phyloP scores from a whole-genome alignment of 2,329 filamentous ascomycete genomes.

The Aspergillus neotritici region DNA sequence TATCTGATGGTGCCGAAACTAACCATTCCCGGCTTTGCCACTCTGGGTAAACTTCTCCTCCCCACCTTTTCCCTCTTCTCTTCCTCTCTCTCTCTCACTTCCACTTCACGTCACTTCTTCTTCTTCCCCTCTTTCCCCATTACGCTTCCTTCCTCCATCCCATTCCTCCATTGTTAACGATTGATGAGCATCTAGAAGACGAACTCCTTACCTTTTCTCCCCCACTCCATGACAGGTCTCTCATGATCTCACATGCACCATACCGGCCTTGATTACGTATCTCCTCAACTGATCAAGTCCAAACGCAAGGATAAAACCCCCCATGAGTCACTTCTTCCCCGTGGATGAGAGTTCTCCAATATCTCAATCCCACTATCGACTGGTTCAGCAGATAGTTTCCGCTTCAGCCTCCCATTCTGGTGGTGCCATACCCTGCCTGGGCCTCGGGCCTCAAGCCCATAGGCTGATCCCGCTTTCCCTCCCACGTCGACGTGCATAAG shows the following conservation, averaged over 20 bases:
- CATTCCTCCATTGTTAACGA: too few relatives aligned
- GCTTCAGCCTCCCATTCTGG: constrained; percentile 8
- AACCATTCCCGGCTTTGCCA: constrained; percentile 11
- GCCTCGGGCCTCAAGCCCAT: constrained; percentile 21
- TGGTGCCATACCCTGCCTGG: constrained; percentile 16
- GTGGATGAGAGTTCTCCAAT: not conserved
- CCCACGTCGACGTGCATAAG: constrained; percentile 30
- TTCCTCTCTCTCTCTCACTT: constrained; percentile 5
- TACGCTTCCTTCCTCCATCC: too few relatives aligned
- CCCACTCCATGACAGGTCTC: too few relatives aligned
- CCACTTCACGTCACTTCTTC: constrained; percentile 3
- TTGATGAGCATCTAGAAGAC: too few relatives aligned
- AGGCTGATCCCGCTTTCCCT: constrained; percentile 18
- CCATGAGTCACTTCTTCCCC: not conserved
- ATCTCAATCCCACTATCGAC: not conserved
- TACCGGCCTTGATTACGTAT: not conserved
- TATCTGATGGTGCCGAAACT: too few relatives aligned
- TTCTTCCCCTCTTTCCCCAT: not conserved
- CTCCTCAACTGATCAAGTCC: not conserved
- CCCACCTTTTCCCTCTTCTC: constrained; percentile 7
- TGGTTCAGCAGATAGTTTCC: not conserved
- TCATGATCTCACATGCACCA: too few relatives aligned
- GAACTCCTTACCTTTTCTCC: too few relatives aligned
- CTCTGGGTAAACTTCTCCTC: constrained; percentile 4
- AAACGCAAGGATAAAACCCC: not conserved